Evolutionary conservation across 768 basidiomycete species (phyloP), one percentile per base, ranked within the genome.

Genomic region (Boletus fagicola): DNA sequence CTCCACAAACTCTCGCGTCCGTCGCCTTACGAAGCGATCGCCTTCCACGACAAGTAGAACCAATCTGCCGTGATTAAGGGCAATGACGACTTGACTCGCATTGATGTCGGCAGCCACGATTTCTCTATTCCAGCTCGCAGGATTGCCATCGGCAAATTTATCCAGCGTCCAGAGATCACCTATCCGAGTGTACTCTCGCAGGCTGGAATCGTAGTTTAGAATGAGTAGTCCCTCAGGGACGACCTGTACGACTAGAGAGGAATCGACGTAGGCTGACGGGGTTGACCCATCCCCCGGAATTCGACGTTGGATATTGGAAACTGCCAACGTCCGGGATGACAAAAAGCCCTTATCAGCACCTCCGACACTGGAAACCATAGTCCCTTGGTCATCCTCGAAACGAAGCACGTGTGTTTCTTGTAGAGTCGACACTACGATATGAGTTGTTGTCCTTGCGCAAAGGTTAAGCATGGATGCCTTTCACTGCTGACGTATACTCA

Each of bases 21-120:
- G 59, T 44, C 55, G 63, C 55, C 15, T 63, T 35, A 81, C 69
- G 18, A 74, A 68, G 44, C 69, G 71, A 22, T 75, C 72, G 7
- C 77, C 76, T 13, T 74, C 69, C 10, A 87, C 68, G 22, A 73
- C 78, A 46, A 93, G 76, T 11, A 82, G 59, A 1, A 79, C 72
- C 13, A 92, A 59, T 43, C 67, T 74, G 4, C 86, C 84, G 7
- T 78, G 79, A 50, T 70, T 80, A 48, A 88, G 64, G 4, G 82
- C 90, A 33, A 93, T 64, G 5, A 83, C 73, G 39, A 89, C 74
- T 70, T 91, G 88, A 54, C 83, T 86, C 1, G 83, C 71, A 68
- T 87, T 92, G 59, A 88, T 72, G 57, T 81, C 81, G 3, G 90
- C 91, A 11, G 83, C 82, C 10, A 90, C 85, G 46, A 92, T 78